Base-by-base conservation (phyloP, 805 yeast genomes). In the Brettanomyces bruxellensis region DNA sequence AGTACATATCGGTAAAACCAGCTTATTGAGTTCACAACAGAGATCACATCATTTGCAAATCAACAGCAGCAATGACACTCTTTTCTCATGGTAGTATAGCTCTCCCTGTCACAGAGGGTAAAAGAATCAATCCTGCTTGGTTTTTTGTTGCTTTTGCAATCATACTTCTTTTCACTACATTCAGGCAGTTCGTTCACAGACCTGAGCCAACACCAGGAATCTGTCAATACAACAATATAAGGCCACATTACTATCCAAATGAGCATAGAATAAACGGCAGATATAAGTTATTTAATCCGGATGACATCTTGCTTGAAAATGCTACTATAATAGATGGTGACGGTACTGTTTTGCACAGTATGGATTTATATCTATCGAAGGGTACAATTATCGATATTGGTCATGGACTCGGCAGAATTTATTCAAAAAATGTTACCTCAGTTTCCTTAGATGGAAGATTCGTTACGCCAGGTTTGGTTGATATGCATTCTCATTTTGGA, bases 401-500 rank as follows among this genome's bases (percentile, higher is more conserved):
- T 6, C 24, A 40, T 8, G 11, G 25, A 13, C 35, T 40, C n/a
- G 14, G 9, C 9, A 30, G 6, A 11, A 12, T 14, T 14, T 13
- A 25, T 30, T 18, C 14, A 6, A 22, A 24, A 11, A 14, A 38
- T 23, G n/a, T 13, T 14, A 22, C n/a, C 2, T 11, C 28, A 3
- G 14, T 40, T n/a, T 18, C 34, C 6, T 14, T 40, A 18, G 8
- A 8, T 40, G 43, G 43, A 3, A n/a, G 18, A 13, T 40, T n/a
- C 14, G 34, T 40, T 13, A 40, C 36, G 11, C 43, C 43, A 14
- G 43, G 43, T 9, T 22, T 40, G 9, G 25, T 40, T 30, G 43
- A 40, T 30, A 40, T 40, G 43, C 43, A 40, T 23, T 24, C 43
- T 13, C 43, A 40, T 30, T 40, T 40, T n/a, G 43, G 43, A 28